phyloP scores from a whole-genome alignment of 257 asterid genomes.

The Euphrasia confusa region DNA sequence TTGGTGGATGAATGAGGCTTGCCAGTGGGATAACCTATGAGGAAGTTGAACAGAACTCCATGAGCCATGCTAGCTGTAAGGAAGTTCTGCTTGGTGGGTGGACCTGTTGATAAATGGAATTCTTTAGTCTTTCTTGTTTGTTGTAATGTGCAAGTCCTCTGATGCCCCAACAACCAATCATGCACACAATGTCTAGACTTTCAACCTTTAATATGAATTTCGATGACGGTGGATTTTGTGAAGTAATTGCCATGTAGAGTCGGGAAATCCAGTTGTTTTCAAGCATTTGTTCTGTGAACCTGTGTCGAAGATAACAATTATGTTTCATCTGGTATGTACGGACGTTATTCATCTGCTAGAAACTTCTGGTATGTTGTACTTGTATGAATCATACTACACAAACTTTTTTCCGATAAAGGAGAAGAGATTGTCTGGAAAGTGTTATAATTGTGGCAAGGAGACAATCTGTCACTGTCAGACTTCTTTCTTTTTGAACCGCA shows the following conservation, averaged over 20 bases:
- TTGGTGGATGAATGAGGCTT: conserved; percentile 19
- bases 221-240: neutral
- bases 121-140: neutral
- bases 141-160: conserved; percentile 4
- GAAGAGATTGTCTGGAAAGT: conserved; percentile 10
- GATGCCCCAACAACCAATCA: neutral
- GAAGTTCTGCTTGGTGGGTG: conserved; percentile 14
- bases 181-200: neutral
- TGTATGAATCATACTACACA: neutral
- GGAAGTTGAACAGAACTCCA: conserved; percentile 1
- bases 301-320: conserved; percentile 4
- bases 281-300: conserved; percentile 8
- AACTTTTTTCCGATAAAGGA: conserved; percentile 1
- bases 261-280: neutral
- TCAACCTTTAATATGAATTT: conserved; percentile 3
- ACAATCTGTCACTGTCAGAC: conserved; percentile 1
- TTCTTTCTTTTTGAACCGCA: conserved; percentile 10
- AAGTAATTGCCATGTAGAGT: conserved; percentile 2
- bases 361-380: conserved; percentile 11
- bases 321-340: neutral
- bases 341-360: conserved; percentile 9
- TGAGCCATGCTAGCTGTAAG: neutral
- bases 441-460: conserved; percentile 4
- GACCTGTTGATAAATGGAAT: conserved; percentile 6
- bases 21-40: conserved; percentile 1